Evolutionary conservation across 139 green algal species (phyloP).

Genomic region (Closterium sp.): DNA sequence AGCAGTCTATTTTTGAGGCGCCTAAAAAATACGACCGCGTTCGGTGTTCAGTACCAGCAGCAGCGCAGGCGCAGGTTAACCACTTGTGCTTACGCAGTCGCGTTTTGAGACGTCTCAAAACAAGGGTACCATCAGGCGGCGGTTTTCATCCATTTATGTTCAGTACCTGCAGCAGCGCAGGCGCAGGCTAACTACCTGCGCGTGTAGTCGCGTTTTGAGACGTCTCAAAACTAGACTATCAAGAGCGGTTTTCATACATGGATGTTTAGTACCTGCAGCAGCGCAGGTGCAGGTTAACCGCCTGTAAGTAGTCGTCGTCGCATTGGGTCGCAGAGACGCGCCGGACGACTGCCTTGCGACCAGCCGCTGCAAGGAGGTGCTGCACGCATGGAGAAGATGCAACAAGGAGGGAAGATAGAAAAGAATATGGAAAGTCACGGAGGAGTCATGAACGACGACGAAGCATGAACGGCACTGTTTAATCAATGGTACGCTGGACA

Average conservation of each 20-base stretch:
- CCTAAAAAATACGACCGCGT: too few species aligned
- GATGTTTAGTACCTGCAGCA: neutral
- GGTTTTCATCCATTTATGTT: too few species aligned
- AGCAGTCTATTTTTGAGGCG: too few species aligned
- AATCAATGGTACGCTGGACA: neutral
- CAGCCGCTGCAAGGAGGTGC: neutral
- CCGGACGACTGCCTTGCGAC: neutral
- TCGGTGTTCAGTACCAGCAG: too few species aligned
- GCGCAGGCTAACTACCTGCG: neutral
- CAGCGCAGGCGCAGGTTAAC: too few species aligned
- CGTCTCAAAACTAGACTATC: neutral
- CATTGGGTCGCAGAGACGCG: neutral
- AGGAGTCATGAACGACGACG: too few species aligned
- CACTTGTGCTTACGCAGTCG: too few species aligned
- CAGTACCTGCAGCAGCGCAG: neutral
- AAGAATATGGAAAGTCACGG: neutral
- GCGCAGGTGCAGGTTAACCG: neutral
- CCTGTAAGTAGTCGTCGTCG: neutral
- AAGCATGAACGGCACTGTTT: neutral
- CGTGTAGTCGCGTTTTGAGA: neutral
- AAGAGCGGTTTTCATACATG: neutral
- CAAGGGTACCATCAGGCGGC: too few species aligned
- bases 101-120: too few species aligned
- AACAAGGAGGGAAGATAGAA: too few species aligned
- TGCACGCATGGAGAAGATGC: neutral